A percentile compares a stretch with the other conserved stretches of the same genome.
These are phyloP conservation scores for Mucor ambiguus DNA, from an alignment of 371 early-diverging fungal genomes.

Conservation along the genomic window DNA sequence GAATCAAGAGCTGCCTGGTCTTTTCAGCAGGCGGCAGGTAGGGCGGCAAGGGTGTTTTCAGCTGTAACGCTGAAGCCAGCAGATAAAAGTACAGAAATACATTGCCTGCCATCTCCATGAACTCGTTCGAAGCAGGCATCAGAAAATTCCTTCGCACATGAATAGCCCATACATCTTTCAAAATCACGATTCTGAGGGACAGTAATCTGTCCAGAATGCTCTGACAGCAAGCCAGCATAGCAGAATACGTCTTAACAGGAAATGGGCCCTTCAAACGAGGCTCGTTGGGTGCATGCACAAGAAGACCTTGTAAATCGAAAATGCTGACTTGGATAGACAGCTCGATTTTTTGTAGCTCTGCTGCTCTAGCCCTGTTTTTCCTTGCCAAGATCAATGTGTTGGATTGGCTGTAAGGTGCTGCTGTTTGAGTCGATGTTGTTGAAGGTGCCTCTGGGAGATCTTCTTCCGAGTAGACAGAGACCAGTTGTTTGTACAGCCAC, in stretches of 20 bases:
- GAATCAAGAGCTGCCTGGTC: constrained; percentile 47
- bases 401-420: neutral
- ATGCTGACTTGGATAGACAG: constrained; percentile 68
- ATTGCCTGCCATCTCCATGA: constrained; percentile 71
- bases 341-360: constrained; percentile 66
- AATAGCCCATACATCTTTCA: constrained; percentile 63
- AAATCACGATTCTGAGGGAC: constrained; percentile 67
- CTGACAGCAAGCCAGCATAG: constrained; percentile 71
- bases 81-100: constrained; percentile 79
- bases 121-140: constrained; percentile 57
- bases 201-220: constrained; percentile 73
- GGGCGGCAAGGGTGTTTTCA: constrained; percentile 84
- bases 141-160: constrained; percentile 57
- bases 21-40: constrained; percentile 74
- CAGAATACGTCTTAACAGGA: constrained; percentile 65
- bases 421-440: neutral
- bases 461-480: constrained; percentile 59
- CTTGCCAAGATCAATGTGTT: constrained; percentile 8
- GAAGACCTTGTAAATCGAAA: constrained; percentile 60
- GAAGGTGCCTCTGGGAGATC: neutral
- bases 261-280: constrained; percentile 86
- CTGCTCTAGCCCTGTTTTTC: constrained; percentile 37
- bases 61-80: constrained; percentile 73
- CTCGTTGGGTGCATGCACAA: constrained; percentile 76
- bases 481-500: constrained; percentile 70